These are phyloP conservation scores for Hymenochaete sp. DNA, from an alignment of 1,284 basidiomycete genomes.

Conservation along the genomic window DNA sequence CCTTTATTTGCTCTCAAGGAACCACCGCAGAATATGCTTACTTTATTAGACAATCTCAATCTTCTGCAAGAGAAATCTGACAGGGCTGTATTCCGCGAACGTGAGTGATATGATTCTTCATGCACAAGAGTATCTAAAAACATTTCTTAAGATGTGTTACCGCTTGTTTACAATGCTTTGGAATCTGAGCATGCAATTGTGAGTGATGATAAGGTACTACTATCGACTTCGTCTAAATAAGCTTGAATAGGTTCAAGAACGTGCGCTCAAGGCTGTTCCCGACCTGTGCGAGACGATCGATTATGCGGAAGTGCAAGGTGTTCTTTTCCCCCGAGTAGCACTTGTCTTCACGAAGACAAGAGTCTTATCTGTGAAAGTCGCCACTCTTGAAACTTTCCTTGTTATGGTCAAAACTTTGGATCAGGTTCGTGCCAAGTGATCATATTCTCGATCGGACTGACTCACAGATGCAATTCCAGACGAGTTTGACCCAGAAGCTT, in stretches of 20 bases:
- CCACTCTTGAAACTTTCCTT: slow-evolving; percentile 82
- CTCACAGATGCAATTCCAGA: slow-evolving; percentile 32
- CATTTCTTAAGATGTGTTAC: slow-evolving; percentile 69
- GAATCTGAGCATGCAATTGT: slow-evolving; percentile 85
- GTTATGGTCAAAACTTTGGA: slow-evolving; percentile 92
- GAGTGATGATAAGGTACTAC: slow-evolving; percentile 22
- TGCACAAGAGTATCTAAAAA: not conserved
- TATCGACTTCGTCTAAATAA: slow-evolving; percentile 15
- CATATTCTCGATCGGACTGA: not conserved
- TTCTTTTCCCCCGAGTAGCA: slow-evolving; percentile 81
- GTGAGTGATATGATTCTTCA: slow-evolving; percentile 39
- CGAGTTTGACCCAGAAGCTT: slow-evolving; percentile 87
- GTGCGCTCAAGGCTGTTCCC: slow-evolving; percentile 79
- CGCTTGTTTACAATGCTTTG: slow-evolving; percentile 90
- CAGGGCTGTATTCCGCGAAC: slow-evolving; percentile 79
- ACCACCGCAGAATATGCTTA: slow-evolving; percentile 95
- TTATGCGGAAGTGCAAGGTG: slow-evolving; percentile 82
- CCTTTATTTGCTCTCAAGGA: slow-evolving; percentile 90
- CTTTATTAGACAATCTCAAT: slow-evolving; percentile 80
- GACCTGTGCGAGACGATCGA: slow-evolving; percentile 89
- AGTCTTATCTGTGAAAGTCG: slow-evolving; percentile 80
- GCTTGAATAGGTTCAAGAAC: slow-evolving; percentile 73
- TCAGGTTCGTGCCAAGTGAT: slow-evolving; percentile 44
- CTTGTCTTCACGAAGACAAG: slow-evolving; percentile 86
- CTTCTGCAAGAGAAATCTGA: slow-evolving; percentile 89